A percentile compares a stretch with the other conserved stretches of the same genome.
phyloP scores from a whole-genome alignment of 1,284 basidiomycete genomes.

The Lignosus rhinocerotis region DNA sequence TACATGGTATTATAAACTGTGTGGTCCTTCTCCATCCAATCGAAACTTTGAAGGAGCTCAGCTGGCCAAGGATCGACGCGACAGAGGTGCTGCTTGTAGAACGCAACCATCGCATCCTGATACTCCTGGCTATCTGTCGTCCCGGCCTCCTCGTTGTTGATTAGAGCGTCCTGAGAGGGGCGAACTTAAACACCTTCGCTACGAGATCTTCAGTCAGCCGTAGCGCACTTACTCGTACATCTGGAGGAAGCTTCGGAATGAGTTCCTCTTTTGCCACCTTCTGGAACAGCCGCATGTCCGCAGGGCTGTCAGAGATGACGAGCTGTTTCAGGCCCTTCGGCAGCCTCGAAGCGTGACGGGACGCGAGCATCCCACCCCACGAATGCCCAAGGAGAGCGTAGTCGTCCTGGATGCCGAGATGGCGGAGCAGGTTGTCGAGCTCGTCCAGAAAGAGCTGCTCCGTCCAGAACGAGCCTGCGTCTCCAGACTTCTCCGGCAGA shows the following conservation, averaged over 20 bases:
- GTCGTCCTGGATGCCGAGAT: constrained; percentile 39
- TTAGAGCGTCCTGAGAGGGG: constrained; percentile 36
- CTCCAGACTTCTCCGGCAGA: constrained; percentile 35
- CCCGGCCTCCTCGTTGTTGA: constrained; percentile 47
- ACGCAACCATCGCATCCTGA: constrained; percentile 43
- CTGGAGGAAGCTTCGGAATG: constrained; percentile 38
- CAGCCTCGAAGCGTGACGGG: constrained; percentile 29
- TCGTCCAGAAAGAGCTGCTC: constrained; percentile 50
- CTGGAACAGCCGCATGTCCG: constrained; percentile 34
- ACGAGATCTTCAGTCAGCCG: background rate
- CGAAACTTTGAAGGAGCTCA: constrained; percentile 30
- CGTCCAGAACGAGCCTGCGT: constrained; percentile 43
- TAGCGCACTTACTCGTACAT: constrained; percentile 32
- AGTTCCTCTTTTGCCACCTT: constrained; percentile 33
- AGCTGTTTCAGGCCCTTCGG: constrained; percentile 44
- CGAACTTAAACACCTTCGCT: background rate
- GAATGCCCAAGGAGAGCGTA: constrained; percentile 50
- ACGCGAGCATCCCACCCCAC: constrained; percentile 53
- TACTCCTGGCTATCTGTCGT: constrained; percentile 49
- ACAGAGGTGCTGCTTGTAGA: constrained; percentile 47
- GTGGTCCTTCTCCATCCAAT: constrained; percentile 40
- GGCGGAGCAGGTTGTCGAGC: constrained; percentile 44
- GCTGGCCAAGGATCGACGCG: constrained; percentile 46
- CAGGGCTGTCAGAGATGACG: constrained; percentile 37
- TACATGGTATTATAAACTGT: constrained; percentile 53